Evolutionary conservation across 2,329 filamentous ascomycete genomes (phyloP).

Genomic region (Raffaelea albimanens): DNA sequence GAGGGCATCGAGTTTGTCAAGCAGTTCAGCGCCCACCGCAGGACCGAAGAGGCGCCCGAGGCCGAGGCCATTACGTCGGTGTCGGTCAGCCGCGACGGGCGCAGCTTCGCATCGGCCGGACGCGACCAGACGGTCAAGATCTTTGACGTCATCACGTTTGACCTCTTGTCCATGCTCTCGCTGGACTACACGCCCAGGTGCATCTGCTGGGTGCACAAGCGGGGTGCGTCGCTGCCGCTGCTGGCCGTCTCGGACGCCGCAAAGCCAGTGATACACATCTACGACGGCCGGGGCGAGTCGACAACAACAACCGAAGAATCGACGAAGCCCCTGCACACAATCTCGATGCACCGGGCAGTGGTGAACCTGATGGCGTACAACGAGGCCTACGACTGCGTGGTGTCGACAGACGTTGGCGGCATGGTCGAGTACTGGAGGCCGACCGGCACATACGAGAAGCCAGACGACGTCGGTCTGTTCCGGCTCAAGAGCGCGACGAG

Average conservation of each 20-base stretch:
- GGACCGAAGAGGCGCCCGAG: too few relatives aligned
- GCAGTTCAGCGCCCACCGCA: constrained; percentile 77
- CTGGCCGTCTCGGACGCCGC: constrained; percentile 73
- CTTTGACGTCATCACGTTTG: constrained; percentile 76
- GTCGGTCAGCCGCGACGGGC: constrained; percentile 78
- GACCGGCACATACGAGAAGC: constrained; percentile 74
- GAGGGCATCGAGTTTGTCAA: constrained; percentile 96
- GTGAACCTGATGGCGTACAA: constrained; percentile 88
- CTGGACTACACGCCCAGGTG: constrained; percentile 66
- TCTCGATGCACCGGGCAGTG: constrained; percentile 72
- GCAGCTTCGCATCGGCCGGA: constrained; percentile 87
- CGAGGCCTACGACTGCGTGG: constrained; percentile 75
- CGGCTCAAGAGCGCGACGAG: constrained; percentile 89
- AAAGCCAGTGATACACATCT: constrained; percentile 67
- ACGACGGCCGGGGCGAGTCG: constrained; percentile 75
- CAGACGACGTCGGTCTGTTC: constrained; percentile 65
- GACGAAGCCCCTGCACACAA: constrained; percentile 57
- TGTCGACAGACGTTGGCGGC: constrained; percentile 79
- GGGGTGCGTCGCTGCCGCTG: constrained; percentile 78
- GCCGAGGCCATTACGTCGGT: constrained; percentile 74
- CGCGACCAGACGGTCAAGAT: constrained; percentile 70
- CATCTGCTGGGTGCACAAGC: constrained; percentile 85
- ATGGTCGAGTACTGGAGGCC: constrained; percentile 98
- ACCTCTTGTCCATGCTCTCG: constrained; percentile 74
- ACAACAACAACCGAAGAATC: background rate